Conservation (phyloP, 164 flowering plant species). For the Liquidambar formosana region DNA sequence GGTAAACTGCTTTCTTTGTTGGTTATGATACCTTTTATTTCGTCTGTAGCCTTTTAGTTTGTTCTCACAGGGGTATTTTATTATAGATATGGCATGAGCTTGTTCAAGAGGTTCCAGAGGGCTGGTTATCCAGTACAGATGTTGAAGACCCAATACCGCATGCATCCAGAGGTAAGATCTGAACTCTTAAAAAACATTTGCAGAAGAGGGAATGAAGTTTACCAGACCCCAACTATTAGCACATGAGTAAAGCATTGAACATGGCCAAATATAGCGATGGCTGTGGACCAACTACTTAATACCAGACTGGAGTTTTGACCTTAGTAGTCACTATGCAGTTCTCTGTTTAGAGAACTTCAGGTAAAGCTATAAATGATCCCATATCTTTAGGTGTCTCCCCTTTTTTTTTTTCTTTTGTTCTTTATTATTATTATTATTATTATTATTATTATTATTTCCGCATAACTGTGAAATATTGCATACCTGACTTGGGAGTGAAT, state of each 20-base stretch:
- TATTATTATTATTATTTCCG: not conserved
- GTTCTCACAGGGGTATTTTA: not conserved
- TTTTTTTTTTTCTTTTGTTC: not conserved
- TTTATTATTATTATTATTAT: not conserved
- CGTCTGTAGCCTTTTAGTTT: not conserved
- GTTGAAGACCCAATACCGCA: slow-evolving; percentile 95
- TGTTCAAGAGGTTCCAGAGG: slow-evolving; percentile 85
- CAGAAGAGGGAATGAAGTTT: not conserved
- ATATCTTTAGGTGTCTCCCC: not conserved
- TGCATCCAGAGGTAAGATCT: slow-evolving; percentile 88
- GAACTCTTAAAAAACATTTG: not conserved
- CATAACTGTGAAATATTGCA: not conserved
- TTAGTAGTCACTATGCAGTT: not conserved
- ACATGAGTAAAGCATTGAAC: too few relatives aligned
- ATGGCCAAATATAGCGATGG: too few relatives aligned
- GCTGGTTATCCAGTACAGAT: slow-evolving; percentile 94
- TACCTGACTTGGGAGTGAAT: not conserved
- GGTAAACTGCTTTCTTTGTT: slow-evolving; percentile 41
- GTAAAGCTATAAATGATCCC: not conserved
- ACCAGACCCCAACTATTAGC: not conserved
- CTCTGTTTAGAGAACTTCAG: not conserved
- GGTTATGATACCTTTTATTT: not conserved
- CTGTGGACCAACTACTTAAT: too few relatives aligned
- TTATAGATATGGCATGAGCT: slow-evolving; percentile 78
- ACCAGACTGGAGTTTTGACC: not conserved